Evolutionary conservation across 305 asterid species (phyloP).

Genomic region (Fraxinus latifolia): DNA sequence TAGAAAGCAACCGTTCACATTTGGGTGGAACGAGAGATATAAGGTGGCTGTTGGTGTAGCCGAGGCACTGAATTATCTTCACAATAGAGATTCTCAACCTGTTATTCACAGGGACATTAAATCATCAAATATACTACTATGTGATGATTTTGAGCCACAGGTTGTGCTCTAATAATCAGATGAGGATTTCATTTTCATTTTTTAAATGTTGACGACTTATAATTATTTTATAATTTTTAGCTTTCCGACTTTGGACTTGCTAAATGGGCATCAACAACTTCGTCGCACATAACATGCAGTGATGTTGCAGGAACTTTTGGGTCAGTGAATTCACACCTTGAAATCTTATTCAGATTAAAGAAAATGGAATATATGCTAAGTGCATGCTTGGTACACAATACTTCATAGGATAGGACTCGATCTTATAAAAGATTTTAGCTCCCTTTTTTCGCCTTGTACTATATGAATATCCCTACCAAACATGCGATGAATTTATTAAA

Average conservation of each 20-base stretch:
- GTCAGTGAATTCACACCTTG: constrained; percentile 31
- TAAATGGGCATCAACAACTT: constrained; percentile 77
- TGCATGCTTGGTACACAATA: neutral
- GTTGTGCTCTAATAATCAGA: constrained; percentile 30
- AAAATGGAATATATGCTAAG: neutral
- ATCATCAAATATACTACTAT: constrained; percentile 85
- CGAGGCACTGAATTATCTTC: constrained; percentile 90
- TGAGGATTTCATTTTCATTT: neutral
- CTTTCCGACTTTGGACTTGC: constrained; percentile 97
- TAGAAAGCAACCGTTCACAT: constrained; percentile 41
- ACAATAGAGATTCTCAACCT: constrained; percentile 57
- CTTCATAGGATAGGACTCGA: neutral
- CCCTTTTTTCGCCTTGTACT: neutral
- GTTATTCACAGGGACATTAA: constrained; percentile 93
- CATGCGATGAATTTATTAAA: neutral
- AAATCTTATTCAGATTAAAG: constrained; percentile 7
- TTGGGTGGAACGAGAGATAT: constrained; percentile 75
- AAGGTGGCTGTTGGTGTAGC: constrained; percentile 88
- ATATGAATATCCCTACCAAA: neutral
- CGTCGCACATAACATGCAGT: constrained; percentile 67
- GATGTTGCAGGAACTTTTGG: constrained; percentile 98
- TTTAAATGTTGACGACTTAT: neutral
- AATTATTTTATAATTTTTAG: constrained; percentile 34
- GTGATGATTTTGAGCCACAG: constrained; percentile 95
- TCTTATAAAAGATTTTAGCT: neutral